phyloP scores from a whole-genome alignment of 1,284 basidiomycete species.

The Agroathelia rolfsii region DNA sequence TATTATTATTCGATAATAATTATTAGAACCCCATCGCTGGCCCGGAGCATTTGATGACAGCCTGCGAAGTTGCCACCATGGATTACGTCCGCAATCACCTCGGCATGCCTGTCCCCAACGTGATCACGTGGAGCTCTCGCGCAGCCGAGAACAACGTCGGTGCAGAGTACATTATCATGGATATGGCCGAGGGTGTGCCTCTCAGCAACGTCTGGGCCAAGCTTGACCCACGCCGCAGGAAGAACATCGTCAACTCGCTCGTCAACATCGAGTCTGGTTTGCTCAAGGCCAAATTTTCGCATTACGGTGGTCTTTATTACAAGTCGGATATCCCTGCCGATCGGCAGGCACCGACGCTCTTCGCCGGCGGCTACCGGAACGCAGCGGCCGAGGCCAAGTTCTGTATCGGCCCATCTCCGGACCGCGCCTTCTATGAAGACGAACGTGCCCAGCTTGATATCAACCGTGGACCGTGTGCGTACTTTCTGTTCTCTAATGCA shows the following conservation, averaged over 20 bases:
- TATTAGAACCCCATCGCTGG: no score
- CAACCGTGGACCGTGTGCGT: constrained; percentile 19
- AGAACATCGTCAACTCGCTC: constrained; percentile 12
- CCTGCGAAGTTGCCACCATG: constrained; percentile 32
- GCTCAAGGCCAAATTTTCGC: constrained; percentile 18
- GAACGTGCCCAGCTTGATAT: constrained; percentile 15
- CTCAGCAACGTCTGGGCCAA: constrained; percentile 15
- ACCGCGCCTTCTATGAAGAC: constrained; percentile 17
- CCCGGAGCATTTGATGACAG: constrained; percentile 21
- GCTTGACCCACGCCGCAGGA: constrained; percentile 8
- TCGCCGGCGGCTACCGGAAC: constrained; percentile 10
- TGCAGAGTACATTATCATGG: constrained; percentile 29
- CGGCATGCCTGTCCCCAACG: constrained; percentile 22
- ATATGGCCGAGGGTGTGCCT: constrained; percentile 20
- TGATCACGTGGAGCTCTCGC: constrained; percentile 22
- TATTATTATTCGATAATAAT: no score
- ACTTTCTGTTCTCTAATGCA: constrained; percentile 5
- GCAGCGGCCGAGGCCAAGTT: constrained; percentile 15
- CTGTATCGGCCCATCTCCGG: constrained; percentile 21
- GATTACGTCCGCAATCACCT: constrained; percentile 22
- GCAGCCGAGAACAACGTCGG: constrained; percentile 20
- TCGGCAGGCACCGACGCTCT: constrained; percentile 14
- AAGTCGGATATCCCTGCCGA: constrained; percentile 20
- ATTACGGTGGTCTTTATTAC: constrained; percentile 27
- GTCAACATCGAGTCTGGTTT: constrained; percentile 13